Conservation (phyloP, 208 protist species). For the Acanthamoeba culbertsoni region DNA sequence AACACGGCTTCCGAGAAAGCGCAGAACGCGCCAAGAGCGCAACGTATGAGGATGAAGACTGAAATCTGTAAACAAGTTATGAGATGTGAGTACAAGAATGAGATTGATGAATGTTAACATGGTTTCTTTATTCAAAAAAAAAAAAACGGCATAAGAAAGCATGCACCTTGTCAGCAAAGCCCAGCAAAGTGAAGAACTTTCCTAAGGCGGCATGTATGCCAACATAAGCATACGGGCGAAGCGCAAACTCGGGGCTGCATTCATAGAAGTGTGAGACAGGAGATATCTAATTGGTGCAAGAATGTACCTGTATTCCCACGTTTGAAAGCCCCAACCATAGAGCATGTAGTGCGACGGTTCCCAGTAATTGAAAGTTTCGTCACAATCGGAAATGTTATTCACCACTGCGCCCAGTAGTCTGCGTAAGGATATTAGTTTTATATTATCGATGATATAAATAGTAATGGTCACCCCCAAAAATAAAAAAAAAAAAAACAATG, state of each 20-base stretch:
- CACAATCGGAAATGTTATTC: constrained; percentile 92
- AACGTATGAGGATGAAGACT: constrained; percentile 61
- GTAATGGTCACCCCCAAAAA: background rate
- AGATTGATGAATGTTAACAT: too few species aligned
- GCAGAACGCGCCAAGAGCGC: constrained; percentile 66
- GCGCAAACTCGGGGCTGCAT: constrained; percentile 84
- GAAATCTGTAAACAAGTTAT: too few species aligned
- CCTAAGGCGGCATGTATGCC: constrained; percentile 82
- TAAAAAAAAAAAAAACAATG: background rate
- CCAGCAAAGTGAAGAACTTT: background rate
- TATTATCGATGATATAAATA: background rate
- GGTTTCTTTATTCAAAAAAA: too few species aligned
- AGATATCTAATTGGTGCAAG: background rate
- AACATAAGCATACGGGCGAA: constrained; percentile 92
- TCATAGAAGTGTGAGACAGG: background rate
- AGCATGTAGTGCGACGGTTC: constrained; percentile 94
- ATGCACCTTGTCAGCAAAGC: constrained; percentile 25
- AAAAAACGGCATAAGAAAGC: too few species aligned
- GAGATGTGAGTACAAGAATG: too few species aligned
- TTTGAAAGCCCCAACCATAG: constrained; percentile 92
- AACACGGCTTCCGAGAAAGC: constrained; percentile 68
- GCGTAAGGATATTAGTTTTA: background rate
- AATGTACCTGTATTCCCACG: constrained; percentile 92
- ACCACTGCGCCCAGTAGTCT: constrained; percentile 34
- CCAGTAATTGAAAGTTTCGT: constrained; percentile 96